Evolutionary conservation across 2,329 filamentous ascomycete species (phyloP).

Genomic region (Thielaviopsis cerberus): DNA sequence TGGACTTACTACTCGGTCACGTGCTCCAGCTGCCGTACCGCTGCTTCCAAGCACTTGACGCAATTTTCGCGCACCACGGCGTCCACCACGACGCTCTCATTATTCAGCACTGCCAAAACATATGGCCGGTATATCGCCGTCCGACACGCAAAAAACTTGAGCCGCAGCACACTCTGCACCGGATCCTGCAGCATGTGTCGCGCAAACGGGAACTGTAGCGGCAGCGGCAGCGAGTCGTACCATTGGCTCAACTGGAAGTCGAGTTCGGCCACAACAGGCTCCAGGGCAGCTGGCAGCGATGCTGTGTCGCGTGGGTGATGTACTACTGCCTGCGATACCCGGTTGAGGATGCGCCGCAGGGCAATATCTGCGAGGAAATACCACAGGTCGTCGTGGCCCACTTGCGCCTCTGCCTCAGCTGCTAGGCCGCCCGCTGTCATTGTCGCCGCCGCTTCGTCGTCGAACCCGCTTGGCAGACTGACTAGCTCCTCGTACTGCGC

Average conservation of each 20-base stretch:
- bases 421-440: constrained; percentile 18
- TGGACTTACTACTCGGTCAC: constrained; percentile 52
- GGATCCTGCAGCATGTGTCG: constrained; percentile 49
- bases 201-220: constrained; percentile 61
- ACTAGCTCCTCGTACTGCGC: constrained; percentile 68
- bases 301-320: constrained; percentile 58
- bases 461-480: constrained; percentile 59
- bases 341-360: constrained; percentile 55
- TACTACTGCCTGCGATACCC: constrained; percentile 62
- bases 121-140: constrained; percentile 78
- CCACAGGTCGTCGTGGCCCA: constrained; percentile 62
- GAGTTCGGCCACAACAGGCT: constrained; percentile 60
- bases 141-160: constrained; percentile 69
- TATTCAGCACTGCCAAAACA: constrained; percentile 60
- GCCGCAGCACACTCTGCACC: constrained; percentile 58
- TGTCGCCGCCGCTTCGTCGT: constrained; percentile 34
- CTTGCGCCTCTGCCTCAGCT: constrained; percentile 40
- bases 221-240: constrained; percentile 59
- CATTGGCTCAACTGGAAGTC: constrained; percentile 71
- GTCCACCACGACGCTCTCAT: constrained; percentile 54
- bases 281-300: constrained; percentile 52
- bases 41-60: constrained; percentile 64
- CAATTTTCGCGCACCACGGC: constrained; percentile 58
- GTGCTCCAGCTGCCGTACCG: constrained; percentile 60
- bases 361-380: constrained; percentile 75